These are phyloP conservation scores for Citrus maxima DNA, from an alignment of 345 rosid genomes.

Conservation along the genomic window DNA sequence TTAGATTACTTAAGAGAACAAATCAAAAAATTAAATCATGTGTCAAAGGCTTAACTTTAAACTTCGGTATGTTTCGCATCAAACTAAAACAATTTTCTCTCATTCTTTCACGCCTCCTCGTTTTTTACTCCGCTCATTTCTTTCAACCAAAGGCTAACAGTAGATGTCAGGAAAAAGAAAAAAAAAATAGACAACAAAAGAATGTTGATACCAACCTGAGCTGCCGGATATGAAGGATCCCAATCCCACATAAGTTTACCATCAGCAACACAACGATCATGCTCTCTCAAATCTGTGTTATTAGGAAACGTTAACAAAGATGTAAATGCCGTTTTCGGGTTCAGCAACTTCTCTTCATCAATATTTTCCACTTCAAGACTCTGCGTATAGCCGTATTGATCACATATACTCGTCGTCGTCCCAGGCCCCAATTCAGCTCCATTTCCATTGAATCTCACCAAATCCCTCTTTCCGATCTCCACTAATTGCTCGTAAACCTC, in stretches of 20 bases:
- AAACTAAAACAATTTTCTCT: no score
- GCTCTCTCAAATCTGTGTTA: neutral
- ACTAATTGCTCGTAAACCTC: constrained; percentile 14
- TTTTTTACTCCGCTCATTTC: no score
- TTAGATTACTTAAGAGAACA: neutral
- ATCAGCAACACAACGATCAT: neutral
- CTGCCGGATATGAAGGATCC: constrained; percentile 1
- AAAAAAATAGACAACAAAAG: neutral
- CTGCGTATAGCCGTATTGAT: neutral
- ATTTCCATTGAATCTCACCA: neutral
- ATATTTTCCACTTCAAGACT: constrained; percentile 3
- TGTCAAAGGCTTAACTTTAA: no score
- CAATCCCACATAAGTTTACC: constrained; percentile 21
- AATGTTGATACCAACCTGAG: constrained; percentile 18
- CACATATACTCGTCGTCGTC: constrained; percentile 6
- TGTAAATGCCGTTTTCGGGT: constrained; percentile 13
- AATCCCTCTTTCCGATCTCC: constrained; percentile 12
- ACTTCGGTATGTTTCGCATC: no score
- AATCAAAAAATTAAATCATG: neutral
- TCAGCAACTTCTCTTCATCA: constrained; percentile 6
- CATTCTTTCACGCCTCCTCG: no score
- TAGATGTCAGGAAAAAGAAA: neutral
- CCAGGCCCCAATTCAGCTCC: constrained; percentile 8
- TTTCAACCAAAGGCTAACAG: neutral
- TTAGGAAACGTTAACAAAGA: constrained; percentile 11